Base-by-base conservation (phyloP, 1,139 yeast genomes). In the Casaregolazyma lundiana region DNA sequence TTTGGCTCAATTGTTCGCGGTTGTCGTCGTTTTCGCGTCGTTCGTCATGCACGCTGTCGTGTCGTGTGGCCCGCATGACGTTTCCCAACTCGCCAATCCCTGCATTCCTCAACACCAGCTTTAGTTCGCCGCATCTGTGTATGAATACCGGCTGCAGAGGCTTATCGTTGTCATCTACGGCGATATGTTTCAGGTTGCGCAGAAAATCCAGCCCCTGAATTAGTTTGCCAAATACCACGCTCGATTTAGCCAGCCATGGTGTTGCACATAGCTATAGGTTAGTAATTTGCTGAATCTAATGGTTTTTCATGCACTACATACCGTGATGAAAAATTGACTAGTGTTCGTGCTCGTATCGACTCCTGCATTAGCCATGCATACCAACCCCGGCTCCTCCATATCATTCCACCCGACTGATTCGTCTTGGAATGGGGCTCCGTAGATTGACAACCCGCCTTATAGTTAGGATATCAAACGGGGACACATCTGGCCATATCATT, bases 311-410 rank as follows among this genome's bases (percentile, higher is more conserved):
- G 15, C 13, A 8, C 19, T 3, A 45, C 57, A 47, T 43, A 53
- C 56, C 9, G 70, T 78, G 53, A 88, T 82, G 62, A 87, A 86
- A 60, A 88, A 87, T 60, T 85, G 95, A 0, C 89, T 78, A 13
- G 77, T 73, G 56, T 84, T 84, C 11, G 77, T 73, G 56, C 83
- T 84, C 3, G 81, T 67, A 49, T 77, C 58, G 16, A 73, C 68
- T 1, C 83, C 85, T 17, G 70, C 65, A 57, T 83, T 84, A 5
- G 94, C 92, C 84, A 84, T 79, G 46, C 90, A 62, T 8, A 65
- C 53, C 13, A 59, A 51, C 6, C 68, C 68, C 3, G 48, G 46
- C 9, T 50, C 58, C 34, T 53, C 57, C 44, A 62, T 45, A 4
- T 49, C 51, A 8, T 53, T 53, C 64, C 61, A 54, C n/a, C 63